phyloP scores from a whole-genome alignment of 148 eudicot genomes.

The Rhododendron ferrugineum region DNA sequence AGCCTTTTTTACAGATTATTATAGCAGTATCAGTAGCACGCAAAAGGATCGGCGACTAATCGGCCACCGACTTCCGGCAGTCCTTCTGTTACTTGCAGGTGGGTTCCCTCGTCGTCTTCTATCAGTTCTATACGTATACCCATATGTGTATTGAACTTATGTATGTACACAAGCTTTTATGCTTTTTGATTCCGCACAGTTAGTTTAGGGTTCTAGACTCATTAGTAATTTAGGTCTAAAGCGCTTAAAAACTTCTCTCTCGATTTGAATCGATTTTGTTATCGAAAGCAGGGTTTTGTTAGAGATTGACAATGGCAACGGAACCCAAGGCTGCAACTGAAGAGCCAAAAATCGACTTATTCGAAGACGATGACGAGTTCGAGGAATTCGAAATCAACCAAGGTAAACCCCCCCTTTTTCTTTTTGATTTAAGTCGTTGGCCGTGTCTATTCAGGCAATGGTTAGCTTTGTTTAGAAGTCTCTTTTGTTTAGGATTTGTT shows the following conservation, averaged over 20 bases:
- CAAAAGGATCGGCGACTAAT: background rate
- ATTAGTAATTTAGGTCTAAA: background rate
- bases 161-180: background rate
- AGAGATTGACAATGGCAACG: conserved; percentile 29
- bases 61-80: background rate
- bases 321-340: conserved; percentile 45
- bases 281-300: background rate
- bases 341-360: conserved; percentile 68
- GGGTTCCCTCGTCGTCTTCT: background rate
- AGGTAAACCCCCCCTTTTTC: conserved; percentile 24
- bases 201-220: background rate
- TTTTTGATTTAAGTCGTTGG: background rate
- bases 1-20: background rate
- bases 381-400: conserved; percentile 68
- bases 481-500: background rate
- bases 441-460: background rate
- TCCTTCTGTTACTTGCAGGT: background rate
- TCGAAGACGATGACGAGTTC: conserved; percentile 84
- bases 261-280: background rate
- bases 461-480: background rate
- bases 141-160: background rate
- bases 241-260: background rate
- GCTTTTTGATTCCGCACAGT: background rate
- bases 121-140: background rate
- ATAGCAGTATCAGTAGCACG: background rate